Evolutionary conservation across 1,284 basidiomycete species (phyloP), one percentile per base, ranked within the genome.

Genomic region (Microbotryum intermedium): DNA sequence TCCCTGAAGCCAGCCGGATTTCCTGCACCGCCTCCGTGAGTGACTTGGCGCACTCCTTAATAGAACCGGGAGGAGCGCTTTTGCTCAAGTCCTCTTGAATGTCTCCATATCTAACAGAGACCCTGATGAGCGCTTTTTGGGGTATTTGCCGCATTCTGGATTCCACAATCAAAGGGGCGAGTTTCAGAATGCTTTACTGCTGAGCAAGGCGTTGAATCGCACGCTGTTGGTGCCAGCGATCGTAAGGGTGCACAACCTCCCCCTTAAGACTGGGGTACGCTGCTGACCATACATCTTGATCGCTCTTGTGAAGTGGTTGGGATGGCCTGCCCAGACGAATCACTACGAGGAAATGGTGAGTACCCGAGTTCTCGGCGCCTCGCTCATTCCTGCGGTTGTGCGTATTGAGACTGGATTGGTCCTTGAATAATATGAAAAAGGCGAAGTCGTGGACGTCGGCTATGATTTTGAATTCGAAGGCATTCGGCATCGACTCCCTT

Each of bases 121-220:
- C 29, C 28, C 45, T 8, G 21, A 47, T 6, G 55, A 57, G 46
- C 10, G 44, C 23, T 65, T 56, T 48, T 45, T 66, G 30, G 44
- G 47, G 23, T 66, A 64, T 50, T 47, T 53, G 13, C 63, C 70
- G 9, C 70, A 70, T 53, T 70, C 67, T 16, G 70, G 70, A 23
- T 70, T 61, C 55, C 66, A 71, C 58, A 71, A 71, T 53, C 70
- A 71, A 59, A 59, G 68, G 0, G 61, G 63, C 26, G 66, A 56
- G 16, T 48, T 71, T 5, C 57, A 63, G 29, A 70, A 69, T 53
- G 68, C 68, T 4, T 55, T 70, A 18, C 50, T 65, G 9, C 58
- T 70, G n/a, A 65, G 66, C 34, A 59, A 57, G 45, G 10, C 62
- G 2, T 55, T 71, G 7, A 67, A 67, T 26, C 60, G 66, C 8